Evolutionary conservation across 1,139 yeast species (phyloP), one percentile per base, ranked within the genome.

Genomic region (Saccharomyces hybrid): DNA sequence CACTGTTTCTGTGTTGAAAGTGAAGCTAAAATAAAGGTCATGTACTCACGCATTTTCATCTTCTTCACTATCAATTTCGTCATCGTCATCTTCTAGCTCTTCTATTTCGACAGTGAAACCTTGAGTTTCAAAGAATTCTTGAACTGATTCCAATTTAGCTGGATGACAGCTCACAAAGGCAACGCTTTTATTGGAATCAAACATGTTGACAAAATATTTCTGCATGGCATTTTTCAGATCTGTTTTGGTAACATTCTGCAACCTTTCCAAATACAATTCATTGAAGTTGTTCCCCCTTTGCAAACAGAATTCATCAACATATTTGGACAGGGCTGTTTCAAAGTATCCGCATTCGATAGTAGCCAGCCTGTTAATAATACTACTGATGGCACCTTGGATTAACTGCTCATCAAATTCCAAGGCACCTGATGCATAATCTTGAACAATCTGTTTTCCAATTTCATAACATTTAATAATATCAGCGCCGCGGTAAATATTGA

Each of bases 121-220:
- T 49, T 74, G 73, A 0, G 64, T 63, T 19, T 64, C 66, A 57
- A 90, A 80, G 55, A 77, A 82, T 16, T 67, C 68, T 46, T 72
- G 70, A 55, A 88, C 73, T 5, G 72, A 74, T 0, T 75, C 80
- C 1, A 75, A 69, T 64, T 84, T 85, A 1, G 83, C 75, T 4
- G 93, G 85, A 59, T 93, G 90, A 55, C 93, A 79, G 61, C 91
- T 83, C 8, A 85, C 74, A 65, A 89, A 90, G 6, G 87, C 77
- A 48, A 80, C 73, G 4, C 95, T 83, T 1, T 70, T 70, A 0
- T 73, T 65, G 3, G 82, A 62, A 44, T 81, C 77, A 68, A 91
- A 91, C 55, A 91, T 62, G 4, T 82, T 80, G 23, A 76, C 71
- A 68, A 84, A 82, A 62, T 87, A 88, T 59, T 77, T 79, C 46